Base-by-base conservation (phyloP, 2,329 filamentous ascomycete species). In the Aurifilum marmelostoma region DNA sequence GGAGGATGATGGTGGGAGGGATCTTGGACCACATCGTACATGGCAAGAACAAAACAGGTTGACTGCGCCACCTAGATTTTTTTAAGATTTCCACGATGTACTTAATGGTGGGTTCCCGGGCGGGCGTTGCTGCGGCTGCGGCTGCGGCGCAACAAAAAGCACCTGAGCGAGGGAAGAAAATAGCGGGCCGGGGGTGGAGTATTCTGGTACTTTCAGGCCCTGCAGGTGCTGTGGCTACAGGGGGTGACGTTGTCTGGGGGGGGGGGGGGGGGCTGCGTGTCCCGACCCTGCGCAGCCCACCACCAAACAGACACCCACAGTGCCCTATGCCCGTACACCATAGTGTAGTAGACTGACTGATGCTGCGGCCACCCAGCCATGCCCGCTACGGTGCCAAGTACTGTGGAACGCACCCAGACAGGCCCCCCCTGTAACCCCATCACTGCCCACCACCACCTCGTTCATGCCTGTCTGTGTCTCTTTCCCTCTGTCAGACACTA, bases 121-220 rank as follows among this genome's bases (percentile, higher is more conserved):
- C 27, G 56, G 32, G 27, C 58, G 59, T n/a, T 59, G 54, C 54
- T 59, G 54, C 37, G 60, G 37, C 37, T 43, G 60, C 41, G 37
- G 60, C 60, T 63, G 60, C 60, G 41, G 60, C 60, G 60, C 16
- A 47, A 32, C 41, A 21, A n/a, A n/a, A 63, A 63, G 60, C 60
- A 63, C 60, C 60, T 63, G 60, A 63, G 37, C 27, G n/a, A 32
- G 41, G 34, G 21, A 4, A 41, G 16, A 63, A 63, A 50, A 50
- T 27, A 41, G 60, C 21, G 60, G 39, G 37, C 34, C n/a, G 39
- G 24, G 34, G 16, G 37, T 43, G 60, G 37, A 47, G 18, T n/a
- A 47, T 47, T n/a, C 43, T 47, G 21, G 29, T 27, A 27, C 60
- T 50, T 41, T 37, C 39, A 3, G 59, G 37, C 59, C 8, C 56